These are phyloP conservation scores for Pythium sukuiense DNA, from an alignment of 352 stramenopile species.

Conservation along the genomic window DNA sequence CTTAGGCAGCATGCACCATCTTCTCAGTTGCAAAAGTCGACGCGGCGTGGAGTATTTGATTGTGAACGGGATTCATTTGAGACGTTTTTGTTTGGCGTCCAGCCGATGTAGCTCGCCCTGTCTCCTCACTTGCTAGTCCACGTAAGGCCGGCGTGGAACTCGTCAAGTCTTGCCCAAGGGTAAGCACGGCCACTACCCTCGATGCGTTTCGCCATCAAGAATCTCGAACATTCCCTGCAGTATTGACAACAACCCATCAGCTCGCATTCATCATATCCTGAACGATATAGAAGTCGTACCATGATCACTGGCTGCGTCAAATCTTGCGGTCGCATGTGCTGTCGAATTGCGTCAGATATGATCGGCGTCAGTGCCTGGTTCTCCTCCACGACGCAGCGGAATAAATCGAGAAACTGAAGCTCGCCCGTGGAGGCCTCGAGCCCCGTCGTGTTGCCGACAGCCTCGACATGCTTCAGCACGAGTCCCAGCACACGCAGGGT, in stretches of 20 bases:
- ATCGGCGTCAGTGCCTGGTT: constrained; percentile 66
- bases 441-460: constrained; percentile 38
- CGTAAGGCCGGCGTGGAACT: no score
- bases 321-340: constrained; percentile 44
- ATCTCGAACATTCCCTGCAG: constrained; percentile 15
- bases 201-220: constrained; percentile 16
- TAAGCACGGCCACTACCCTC: neutral
- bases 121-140: no score
- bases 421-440: constrained; percentile 53
- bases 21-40: no score
- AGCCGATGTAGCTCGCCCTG: no score
- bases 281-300: constrained; percentile 26
- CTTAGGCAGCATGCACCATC: no score
- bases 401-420: constrained; percentile 64
- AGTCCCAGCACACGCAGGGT: constrained; percentile 52
- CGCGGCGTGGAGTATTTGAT: no score
- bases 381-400: constrained; percentile 67
- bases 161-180: no score
- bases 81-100: no score
- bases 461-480: constrained; percentile 50
- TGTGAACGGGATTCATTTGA: no score
- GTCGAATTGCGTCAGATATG: constrained; percentile 47
- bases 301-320: constrained; percentile 41
- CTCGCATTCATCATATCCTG: neutral
- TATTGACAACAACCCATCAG: neutral